Conservation (phyloP, 1,284 basidiomycete genomes). For the Vanrija pseudolonga region DNA sequence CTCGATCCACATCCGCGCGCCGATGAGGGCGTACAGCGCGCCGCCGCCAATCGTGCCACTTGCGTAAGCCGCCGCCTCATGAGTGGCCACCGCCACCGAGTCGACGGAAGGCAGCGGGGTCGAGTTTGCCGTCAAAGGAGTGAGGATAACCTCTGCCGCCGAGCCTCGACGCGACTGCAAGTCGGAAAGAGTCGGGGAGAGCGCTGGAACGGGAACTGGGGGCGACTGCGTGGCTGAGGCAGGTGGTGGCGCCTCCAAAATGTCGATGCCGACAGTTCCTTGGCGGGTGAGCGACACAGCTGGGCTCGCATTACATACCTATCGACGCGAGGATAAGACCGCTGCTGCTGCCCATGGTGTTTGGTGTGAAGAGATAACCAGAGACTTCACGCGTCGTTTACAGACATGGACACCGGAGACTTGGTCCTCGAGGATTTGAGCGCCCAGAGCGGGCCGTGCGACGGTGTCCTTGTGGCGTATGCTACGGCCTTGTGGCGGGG, state of each 20-base stretch:
- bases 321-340: neutral
- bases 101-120: neutral
- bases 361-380: no score
- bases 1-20: conserved; percentile 35
- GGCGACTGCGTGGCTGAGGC: neutral
- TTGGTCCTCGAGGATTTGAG: no score
- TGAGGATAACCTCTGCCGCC: neutral
- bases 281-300: neutral
- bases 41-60: conserved; percentile 49
- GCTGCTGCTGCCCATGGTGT: neutral
- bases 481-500: no score
- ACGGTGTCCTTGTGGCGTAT: no score
- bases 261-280: conserved; percentile 7
- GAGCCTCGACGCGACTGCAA: no score
- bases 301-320: neutral
- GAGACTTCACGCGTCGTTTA: no score
- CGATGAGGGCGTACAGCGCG: conserved; percentile 36
- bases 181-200: neutral
- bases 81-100: neutral
- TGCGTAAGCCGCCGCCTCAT: neutral
- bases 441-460: no score
- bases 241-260: neutral
- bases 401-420: no score
- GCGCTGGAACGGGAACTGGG: neutral
- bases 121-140: neutral